A percentile compares a stretch with the other conserved stretches of the same genome.
Evolutionary conservation across 1,284 basidiomycete species (phyloP).

Genomic region (Acaromyces ingoldii): DNA sequence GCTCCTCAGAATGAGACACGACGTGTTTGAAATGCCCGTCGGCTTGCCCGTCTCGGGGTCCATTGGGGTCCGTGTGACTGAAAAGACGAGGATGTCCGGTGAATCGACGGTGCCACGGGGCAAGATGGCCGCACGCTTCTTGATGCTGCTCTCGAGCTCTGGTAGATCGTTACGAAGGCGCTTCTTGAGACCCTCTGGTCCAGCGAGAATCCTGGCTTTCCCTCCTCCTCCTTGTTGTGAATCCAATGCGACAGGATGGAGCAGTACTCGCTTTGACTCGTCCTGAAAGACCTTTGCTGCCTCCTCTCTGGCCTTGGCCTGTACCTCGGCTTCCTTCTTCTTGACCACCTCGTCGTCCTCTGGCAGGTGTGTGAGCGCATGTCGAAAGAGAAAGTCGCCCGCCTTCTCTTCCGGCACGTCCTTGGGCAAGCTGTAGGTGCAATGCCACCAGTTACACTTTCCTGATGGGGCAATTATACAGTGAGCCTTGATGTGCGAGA

Average conservation of each 20-base stretch:
- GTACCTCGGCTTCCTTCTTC: not conserved
- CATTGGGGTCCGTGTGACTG: slow-evolving; percentile 44
- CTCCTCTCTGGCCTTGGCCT: not conserved
- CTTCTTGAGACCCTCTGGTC: too few species aligned
- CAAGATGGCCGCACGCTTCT: too few species aligned
- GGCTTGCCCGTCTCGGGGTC: slow-evolving; percentile 26
- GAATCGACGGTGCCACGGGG: slow-evolving; percentile 37
- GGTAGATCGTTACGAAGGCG: too few species aligned
- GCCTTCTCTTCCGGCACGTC: slow-evolving; percentile 6
- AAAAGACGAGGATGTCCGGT: slow-evolving; percentile 34
- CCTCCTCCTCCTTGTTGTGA: too few species aligned
- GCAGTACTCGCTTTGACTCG: too few species aligned
- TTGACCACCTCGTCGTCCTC: not conserved
- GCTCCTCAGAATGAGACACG: slow-evolving; percentile 40
- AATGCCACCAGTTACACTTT: slow-evolving; percentile 35
- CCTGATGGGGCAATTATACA: slow-evolving; percentile 19
- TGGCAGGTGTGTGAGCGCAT: slow-evolving; percentile 13
- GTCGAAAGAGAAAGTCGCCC: slow-evolving; percentile 5
- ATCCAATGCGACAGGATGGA: too few species aligned
- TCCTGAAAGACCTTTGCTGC: not conserved
- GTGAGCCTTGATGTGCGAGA: slow-evolving; percentile 29
- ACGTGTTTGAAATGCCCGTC: slow-evolving; percentile 36
- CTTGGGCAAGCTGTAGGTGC: slow-evolving; percentile 20
- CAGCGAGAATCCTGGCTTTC: too few species aligned
- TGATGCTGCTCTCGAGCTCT: too few species aligned